Conservation (phyloP, 805 yeast species). For the Barnettozyma siamensis region DNA sequence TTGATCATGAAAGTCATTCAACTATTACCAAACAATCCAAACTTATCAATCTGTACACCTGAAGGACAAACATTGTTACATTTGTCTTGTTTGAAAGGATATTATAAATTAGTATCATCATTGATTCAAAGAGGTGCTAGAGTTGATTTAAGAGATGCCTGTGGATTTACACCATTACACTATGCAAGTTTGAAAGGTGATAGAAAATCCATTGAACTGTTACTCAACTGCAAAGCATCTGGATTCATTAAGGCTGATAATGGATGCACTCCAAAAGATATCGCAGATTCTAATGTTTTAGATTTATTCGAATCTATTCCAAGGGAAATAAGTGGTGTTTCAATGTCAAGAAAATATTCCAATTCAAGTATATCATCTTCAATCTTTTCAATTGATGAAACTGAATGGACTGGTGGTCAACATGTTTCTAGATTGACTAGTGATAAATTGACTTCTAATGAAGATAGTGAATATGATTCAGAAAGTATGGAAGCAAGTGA, state of each 20-base stretch:
- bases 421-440: conserved; percentile 32
- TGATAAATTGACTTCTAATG: conserved; percentile 25
- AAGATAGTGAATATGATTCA: conserved; percentile 20
- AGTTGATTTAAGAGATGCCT: conserved; percentile 66
- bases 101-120: conserved; percentile 51
- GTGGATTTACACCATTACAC: conserved; percentile 84
- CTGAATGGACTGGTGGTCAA: conserved; percentile 21
- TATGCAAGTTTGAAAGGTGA: conserved; percentile 77
- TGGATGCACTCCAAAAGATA: conserved; percentile 40
- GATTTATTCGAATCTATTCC: conserved; percentile 24
- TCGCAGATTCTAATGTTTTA: conserved; percentile 33
- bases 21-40: conserved; percentile 64
- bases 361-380: conserved; percentile 24
- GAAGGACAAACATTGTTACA: conserved; percentile 90
- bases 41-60: conserved; percentile 73
- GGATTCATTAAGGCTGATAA: conserved; percentile 44
- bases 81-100: conserved; percentile 74
- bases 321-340: neutral
- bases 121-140: conserved; percentile 63
- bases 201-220: conserved; percentile 54
- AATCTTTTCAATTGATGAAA: conserved; percentile 27
- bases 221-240: conserved; percentile 62
- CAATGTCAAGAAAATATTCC: conserved; percentile 22
- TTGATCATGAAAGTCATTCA: conserved; percentile 49
- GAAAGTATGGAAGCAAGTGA: conserved; percentile 12